These are phyloP conservation scores for Colletotrichum chlorophyti DNA, from an alignment of 2,329 filamentous ascomycete genomes.

Conservation along the genomic window DNA sequence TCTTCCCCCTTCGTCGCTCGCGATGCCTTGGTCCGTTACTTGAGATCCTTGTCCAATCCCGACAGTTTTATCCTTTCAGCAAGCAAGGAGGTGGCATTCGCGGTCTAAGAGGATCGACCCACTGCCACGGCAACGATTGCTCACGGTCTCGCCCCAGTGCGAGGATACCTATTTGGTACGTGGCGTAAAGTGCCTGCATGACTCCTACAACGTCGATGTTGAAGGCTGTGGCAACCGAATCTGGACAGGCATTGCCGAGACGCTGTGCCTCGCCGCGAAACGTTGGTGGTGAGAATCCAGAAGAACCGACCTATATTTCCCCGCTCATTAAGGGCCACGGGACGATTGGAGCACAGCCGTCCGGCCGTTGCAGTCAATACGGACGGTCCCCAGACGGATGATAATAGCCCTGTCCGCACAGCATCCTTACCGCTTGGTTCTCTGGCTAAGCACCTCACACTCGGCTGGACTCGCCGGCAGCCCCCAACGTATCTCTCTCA, in stretches of 20 bases:
- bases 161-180: constrained; percentile 13
- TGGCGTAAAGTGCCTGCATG: constrained; percentile 29
- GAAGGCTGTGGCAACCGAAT: constrained; percentile 27
- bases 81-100: no score
- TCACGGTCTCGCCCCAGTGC: constrained; percentile 9
- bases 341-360: not conserved
- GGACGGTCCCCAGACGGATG: not conserved
- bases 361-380: not conserved
- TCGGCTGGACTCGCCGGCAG: not conserved
- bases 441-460: constrained; percentile 8
- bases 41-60: no score
- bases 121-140: constrained; percentile 5
- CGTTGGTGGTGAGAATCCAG: constrained; percentile 19
- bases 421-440: not conserved
- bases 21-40: no score
- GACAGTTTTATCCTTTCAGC: no score
- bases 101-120: not conserved
- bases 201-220: constrained; percentile 20
- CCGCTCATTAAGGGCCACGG: constrained; percentile 12
- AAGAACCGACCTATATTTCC: constrained; percentile 18
- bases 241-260: constrained; percentile 23
- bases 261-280: constrained; percentile 23
- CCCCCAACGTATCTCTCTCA: not conserved
- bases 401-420: not conserved
- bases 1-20: not conserved